Conservation (phyloP, 2,329 filamentous ascomycete genomes). For the Trichoderma semiorbis region DNA sequence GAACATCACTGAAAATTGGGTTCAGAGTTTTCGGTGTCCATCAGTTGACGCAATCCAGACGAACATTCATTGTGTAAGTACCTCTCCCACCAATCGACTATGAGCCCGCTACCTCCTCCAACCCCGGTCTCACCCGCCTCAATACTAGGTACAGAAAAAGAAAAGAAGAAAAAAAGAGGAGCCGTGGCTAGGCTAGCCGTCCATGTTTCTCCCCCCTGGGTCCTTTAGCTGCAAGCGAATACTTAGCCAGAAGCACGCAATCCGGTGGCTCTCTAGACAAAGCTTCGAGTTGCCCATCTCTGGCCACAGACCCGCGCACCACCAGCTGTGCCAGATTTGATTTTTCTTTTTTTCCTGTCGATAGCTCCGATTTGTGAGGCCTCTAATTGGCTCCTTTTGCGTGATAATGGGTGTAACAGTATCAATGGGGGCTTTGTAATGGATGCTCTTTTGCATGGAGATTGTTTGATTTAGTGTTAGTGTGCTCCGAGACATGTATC, state of each 20-base stretch:
- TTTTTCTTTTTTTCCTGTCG: not conserved
- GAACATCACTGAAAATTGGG: not conserved
- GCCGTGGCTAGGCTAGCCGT: constrained; percentile 1
- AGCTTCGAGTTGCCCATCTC: constrained; percentile 9
- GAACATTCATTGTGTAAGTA: not conserved
- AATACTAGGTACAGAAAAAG: not conserved
- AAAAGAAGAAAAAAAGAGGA: constrained; percentile 2
- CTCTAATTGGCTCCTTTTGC: not conserved
- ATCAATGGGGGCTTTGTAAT: not conserved
- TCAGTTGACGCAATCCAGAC: constrained; percentile 15
- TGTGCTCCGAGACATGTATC: not conserved
- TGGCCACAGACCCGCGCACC: not conserved
- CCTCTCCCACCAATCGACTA: not conserved
- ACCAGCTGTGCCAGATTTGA: not conserved
- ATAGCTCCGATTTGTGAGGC: not conserved
- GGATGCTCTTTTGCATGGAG: not conserved
- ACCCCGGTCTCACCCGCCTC: not conserved
- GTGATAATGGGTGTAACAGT: not conserved
- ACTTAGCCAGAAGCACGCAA: constrained; percentile 37
- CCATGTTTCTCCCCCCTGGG: not conserved
- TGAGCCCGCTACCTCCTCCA: not conserved
- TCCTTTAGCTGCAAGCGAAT: constrained; percentile 14
- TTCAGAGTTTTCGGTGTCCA: not conserved
- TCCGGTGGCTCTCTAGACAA: constrained; percentile 27
- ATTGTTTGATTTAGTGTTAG: not conserved